Percentiles rank a stretch among this genome's conserved stretches.
These are phyloP conservation scores for Colletotrichum limetticola DNA, from an alignment of 2,329 filamentous ascomycete species.

Conservation along the genomic window DNA sequence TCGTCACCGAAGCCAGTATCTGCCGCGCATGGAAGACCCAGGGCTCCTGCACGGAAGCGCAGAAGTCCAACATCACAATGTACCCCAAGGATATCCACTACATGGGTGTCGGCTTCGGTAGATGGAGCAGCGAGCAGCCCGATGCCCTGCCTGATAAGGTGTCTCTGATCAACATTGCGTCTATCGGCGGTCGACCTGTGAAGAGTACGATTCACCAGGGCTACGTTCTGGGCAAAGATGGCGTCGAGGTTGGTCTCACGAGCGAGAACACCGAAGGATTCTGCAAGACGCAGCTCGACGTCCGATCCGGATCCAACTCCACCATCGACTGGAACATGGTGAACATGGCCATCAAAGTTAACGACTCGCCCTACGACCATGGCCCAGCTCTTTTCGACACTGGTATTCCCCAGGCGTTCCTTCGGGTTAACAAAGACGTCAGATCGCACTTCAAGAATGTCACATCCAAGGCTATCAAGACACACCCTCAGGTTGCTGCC, in stretches of 20 bases:
- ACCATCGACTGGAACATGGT: constrained; percentile 13
- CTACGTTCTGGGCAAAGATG: background rate
- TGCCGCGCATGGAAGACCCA: background rate
- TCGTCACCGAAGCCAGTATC: constrained; percentile 4
- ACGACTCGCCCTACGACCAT: constrained; percentile 3
- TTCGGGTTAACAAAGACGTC: background rate
- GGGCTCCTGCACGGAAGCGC: background rate
- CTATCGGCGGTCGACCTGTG: background rate
- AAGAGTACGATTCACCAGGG: constrained; percentile 2
- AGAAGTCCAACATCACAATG: background rate
- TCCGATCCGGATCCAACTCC: background rate
- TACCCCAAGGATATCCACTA: constrained; percentile 7
- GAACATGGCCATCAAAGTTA: constrained; percentile 7
- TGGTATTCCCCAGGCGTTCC: constrained; percentile 2
- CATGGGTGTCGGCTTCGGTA: constrained; percentile 16
- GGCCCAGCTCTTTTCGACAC: constrained; percentile 14
- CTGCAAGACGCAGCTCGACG: background rate
- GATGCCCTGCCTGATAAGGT: background rate
- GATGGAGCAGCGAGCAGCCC: background rate
- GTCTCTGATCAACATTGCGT: background rate
- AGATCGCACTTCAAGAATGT: background rate
- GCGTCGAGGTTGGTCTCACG: background rate
- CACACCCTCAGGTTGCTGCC: background rate
- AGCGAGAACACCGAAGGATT: background rate
- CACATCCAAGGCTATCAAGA: background rate